phyloP scores from a whole-genome alignment of 805 yeast species.

The Candida xyloterini region DNA sequence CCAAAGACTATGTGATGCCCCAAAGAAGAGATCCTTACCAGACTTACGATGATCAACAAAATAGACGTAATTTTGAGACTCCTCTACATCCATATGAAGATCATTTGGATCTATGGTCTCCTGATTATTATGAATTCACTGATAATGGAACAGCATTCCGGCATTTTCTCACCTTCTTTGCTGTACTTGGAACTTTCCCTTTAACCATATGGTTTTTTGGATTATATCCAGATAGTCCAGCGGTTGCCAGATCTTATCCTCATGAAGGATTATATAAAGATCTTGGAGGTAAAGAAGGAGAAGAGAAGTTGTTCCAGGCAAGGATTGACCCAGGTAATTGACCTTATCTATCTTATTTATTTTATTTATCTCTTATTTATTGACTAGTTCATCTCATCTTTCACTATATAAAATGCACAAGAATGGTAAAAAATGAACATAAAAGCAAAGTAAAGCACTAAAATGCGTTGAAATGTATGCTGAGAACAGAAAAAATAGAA shows the following conservation, averaged over 20 bases:
- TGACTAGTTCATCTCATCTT: conserved; percentile 4
- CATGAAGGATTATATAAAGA: conserved; percentile 71
- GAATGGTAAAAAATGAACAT: conserved; percentile 7
- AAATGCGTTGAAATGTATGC: conserved; percentile 11
- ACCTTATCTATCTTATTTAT: not conserved
- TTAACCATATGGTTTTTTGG: conserved; percentile 48
- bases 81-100: conserved; percentile 73
- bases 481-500: conserved; percentile 4
- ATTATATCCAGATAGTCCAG: conserved; percentile 64
- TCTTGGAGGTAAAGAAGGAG: conserved; percentile 59
- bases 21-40: conserved; percentile 68
- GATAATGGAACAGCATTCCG: conserved; percentile 58
- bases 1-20: conserved; percentile 48
- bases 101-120: conserved; percentile 80
- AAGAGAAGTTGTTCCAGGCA: conserved; percentile 42
- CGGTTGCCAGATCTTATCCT: conserved; percentile 74
- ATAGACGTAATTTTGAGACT: conserved; percentile 73
- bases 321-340: conserved; percentile 36
- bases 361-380: conserved; percentile 11
- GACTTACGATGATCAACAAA: conserved; percentile 76
- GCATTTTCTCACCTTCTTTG: conserved; percentile 57
- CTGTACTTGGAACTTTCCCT: conserved; percentile 40
- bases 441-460: conserved; percentile 10
- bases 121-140: conserved; percentile 65
- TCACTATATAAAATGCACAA: conserved; percentile 1